Conservation (phyloP, 768 basidiomycete species). For the Dictyophora rubrovolvata region DNA sequence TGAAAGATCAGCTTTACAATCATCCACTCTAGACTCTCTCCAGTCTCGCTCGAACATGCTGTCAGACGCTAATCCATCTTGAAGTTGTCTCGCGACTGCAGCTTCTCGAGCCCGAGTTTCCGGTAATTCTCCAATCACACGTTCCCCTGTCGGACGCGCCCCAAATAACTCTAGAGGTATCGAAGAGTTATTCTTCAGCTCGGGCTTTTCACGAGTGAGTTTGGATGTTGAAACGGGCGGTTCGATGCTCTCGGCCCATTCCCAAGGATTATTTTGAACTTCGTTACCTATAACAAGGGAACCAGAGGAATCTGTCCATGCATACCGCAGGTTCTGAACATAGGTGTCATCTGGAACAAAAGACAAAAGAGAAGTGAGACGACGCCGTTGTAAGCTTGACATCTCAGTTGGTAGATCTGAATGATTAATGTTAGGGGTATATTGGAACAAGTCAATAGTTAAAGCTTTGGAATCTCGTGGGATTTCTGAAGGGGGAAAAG, state of each 20-base stretch:
- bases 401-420: constrained; percentile 44
- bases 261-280: constrained; percentile 73
- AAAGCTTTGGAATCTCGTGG: constrained; percentile 45
- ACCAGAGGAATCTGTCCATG: constrained; percentile 43
- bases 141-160: constrained; percentile 56
- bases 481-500: constrained; percentile 43
- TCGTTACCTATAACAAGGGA: constrained; percentile 36
- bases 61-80: constrained; percentile 54
- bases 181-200: constrained; percentile 58
- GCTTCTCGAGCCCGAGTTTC: constrained; percentile 23
- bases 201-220: constrained; percentile 30
- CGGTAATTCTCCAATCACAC: constrained; percentile 23
- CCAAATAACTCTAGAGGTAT: constrained; percentile 65
- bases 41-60: constrained; percentile 65
- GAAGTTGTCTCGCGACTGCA: constrained; percentile 45
- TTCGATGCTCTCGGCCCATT: constrained; percentile 70
- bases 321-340: constrained; percentile 49
- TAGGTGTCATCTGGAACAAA: constrained; percentile 39
- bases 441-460: constrained; percentile 50
- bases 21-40: constrained; percentile 54
- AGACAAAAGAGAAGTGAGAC: constrained; percentile 49
- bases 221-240: constrained; percentile 33
- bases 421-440: constrained; percentile 45
- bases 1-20: constrained; percentile 25
- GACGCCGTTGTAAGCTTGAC: constrained; percentile 47